Percentiles rank a stretch among this genome's conserved stretches.
Evolutionary conservation across 306 rosid genomes (phyloP).

Genomic region (Echinosophora koreensis): DNA sequence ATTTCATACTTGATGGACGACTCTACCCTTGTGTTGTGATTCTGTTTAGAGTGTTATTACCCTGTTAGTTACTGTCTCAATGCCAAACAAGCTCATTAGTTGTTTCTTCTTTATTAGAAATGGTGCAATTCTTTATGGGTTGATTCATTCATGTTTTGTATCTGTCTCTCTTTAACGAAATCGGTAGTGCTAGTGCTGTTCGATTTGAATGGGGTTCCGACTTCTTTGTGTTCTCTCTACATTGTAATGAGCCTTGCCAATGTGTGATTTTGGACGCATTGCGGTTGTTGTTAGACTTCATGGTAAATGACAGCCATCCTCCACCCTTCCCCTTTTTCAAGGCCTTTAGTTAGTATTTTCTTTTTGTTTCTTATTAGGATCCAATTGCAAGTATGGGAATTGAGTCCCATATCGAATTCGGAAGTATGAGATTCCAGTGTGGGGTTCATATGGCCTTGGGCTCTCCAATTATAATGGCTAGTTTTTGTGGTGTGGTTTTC

Average conservation of each 20-base stretch:
- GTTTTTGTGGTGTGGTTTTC: too few species aligned
- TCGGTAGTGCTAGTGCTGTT: constrained; percentile 4
- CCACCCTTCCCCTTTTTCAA: background rate
- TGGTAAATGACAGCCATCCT: constrained; percentile 19
- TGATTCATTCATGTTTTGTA: background rate
- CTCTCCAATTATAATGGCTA: too few species aligned
- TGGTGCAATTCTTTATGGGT: constrained; percentile 35
- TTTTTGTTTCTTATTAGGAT: background rate
- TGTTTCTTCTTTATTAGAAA: constrained; percentile 19
- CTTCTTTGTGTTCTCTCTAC: background rate
- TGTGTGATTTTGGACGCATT: constrained; percentile 27
- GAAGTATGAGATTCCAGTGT: too few species aligned
- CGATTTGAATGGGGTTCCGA: constrained; percentile 1
- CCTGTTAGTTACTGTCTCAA: background rate
- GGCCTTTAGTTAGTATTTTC: background rate
- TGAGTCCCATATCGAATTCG: too few species aligned
- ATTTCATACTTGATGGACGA: background rate
- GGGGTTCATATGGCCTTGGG: too few species aligned
- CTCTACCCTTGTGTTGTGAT: constrained; percentile 2
- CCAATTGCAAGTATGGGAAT: too few species aligned
- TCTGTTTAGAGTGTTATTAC: constrained; percentile 6
- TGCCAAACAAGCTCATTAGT: constrained; percentile 18
- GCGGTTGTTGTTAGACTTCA: constrained; percentile 8
- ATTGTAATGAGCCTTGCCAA: background rate
- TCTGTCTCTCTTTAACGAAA: background rate